A percentile compares a stretch with the other conserved stretches of the same genome.
Conservation (phyloP, 192 early-diverging fungal species). For the Helicostylum pulchrum region DNA sequence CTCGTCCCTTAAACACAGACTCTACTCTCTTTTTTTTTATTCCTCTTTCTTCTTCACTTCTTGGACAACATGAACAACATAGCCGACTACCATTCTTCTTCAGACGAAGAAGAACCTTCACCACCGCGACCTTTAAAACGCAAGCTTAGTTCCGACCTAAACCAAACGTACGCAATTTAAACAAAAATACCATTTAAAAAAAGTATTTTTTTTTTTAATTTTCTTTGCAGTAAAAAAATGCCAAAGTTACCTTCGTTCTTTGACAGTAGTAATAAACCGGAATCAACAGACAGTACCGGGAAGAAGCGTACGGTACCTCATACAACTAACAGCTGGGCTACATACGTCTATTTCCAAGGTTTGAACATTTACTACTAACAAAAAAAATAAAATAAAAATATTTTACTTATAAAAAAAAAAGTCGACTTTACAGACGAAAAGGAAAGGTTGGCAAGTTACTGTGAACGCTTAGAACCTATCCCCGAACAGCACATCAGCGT, state of each 20-base stretch:
- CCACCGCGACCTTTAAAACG: too few species aligned
- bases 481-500: conserved; percentile 4
- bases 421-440: background rate
- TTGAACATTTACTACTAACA: background rate
- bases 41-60: too few species aligned
- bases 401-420: background rate
- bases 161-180: too few species aligned
- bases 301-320: conserved; percentile 4
- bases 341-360: conserved; percentile 8
- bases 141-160: too few species aligned
- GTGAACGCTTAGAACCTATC: background rate
- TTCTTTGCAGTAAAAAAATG: conserved; percentile 5
- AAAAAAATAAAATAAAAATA: background rate
- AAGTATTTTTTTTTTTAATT: too few species aligned
- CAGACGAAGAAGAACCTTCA: too few species aligned
- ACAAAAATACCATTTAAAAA: too few species aligned
- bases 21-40: too few species aligned
- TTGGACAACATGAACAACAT: too few species aligned
- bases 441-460: background rate
- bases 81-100: too few species aligned
- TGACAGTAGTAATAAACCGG: background rate
- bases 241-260: conserved; percentile 8
- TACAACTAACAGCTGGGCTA: background rate
- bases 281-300: background rate
- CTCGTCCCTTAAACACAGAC: too few species aligned